phyloP scores from a whole-genome alignment of 768 basidiomycete genomes.

The Lactarius akahatsu region DNA sequence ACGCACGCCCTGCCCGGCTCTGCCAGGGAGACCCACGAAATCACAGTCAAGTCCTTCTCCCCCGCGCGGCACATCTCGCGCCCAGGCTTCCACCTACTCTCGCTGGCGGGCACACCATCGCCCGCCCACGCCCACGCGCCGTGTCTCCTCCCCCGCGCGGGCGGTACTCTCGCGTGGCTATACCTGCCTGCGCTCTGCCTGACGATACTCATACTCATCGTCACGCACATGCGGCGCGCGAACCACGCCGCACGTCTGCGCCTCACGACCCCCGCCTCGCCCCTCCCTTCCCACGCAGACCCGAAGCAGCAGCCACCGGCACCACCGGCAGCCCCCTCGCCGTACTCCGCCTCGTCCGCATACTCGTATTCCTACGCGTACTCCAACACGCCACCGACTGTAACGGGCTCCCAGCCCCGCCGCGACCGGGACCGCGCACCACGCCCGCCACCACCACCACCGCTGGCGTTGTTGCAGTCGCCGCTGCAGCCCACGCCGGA shows the following conservation, averaged over 20 bases:
- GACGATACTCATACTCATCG: slow-evolving; percentile 48
- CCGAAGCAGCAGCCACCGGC: background rate
- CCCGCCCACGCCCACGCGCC: slow-evolving; percentile 60
- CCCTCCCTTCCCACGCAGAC: slow-evolving; percentile 15
- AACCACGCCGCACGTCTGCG: slow-evolving; percentile 23
- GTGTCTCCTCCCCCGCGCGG: slow-evolving; percentile 78
- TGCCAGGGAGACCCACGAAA: slow-evolving; percentile 54
- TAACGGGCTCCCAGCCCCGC: slow-evolving; percentile 9
- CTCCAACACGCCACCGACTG: slow-evolving; percentile 24
- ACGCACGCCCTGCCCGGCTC: slow-evolving; percentile 44
- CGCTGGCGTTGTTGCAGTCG: background rate
- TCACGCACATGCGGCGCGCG: slow-evolving; percentile 42
- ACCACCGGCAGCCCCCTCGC: slow-evolving; percentile 12
- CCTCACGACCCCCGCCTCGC: slow-evolving; percentile 25
- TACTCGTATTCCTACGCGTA: slow-evolving; percentile 29
- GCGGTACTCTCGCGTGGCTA: slow-evolving; percentile 53
- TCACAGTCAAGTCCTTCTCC: slow-evolving; percentile 88
- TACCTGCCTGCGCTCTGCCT: slow-evolving; percentile 66
- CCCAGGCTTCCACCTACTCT: slow-evolving; percentile 86
- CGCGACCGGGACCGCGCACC: slow-evolving; percentile 5
- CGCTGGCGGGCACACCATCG: slow-evolving; percentile 45
- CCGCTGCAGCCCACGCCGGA: slow-evolving; percentile 18
- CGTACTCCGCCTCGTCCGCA: slow-evolving; percentile 30
- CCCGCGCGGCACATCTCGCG: slow-evolving; percentile 65
- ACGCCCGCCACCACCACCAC: background rate